A percentile compares a stretch with the other conserved stretches of the same genome.
phyloP scores from a whole-genome alignment of 108 stramenopile species.

The Discostella pseudostelligera region DNA sequence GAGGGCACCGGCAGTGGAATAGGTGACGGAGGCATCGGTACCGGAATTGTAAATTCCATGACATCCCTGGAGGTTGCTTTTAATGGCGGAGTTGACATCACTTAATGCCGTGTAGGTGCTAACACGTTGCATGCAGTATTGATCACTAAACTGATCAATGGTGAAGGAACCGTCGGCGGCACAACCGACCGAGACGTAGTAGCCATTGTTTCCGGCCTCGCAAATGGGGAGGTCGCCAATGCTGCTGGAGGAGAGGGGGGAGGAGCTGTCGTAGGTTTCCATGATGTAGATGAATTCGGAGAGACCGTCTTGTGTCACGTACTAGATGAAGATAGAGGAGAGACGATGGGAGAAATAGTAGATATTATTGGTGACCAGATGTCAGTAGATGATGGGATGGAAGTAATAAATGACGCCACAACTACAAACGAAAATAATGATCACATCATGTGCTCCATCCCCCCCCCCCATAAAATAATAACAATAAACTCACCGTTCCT shows the following conservation, averaged over 20 bases:
- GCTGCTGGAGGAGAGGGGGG: slow-evolving; percentile 32
- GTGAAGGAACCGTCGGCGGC: slow-evolving; percentile 57
- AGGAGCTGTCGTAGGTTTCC: slow-evolving; percentile 53
- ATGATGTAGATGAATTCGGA: slow-evolving; percentile 71
- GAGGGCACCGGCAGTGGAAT: slow-evolving; percentile 53
- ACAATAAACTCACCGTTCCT: slow-evolving; percentile 83
- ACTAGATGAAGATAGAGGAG: slow-evolving; percentile 38
- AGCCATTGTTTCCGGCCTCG: slow-evolving; percentile 52
- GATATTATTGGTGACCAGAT: too few species aligned
- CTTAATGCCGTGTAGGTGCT: slow-evolving; percentile 57
- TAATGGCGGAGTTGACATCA: slow-evolving; percentile 56
- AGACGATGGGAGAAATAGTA: not conserved
- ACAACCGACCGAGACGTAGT: slow-evolving; percentile 74
- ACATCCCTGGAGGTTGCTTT: slow-evolving; percentile 44
- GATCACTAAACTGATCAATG: slow-evolving; percentile 70
- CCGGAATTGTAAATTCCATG: slow-evolving; percentile 30
- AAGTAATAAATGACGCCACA: too few species aligned
- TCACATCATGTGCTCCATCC: too few species aligned
- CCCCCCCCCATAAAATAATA: too few species aligned
- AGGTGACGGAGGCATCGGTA: slow-evolving; percentile 37
- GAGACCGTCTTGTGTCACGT: slow-evolving; percentile 68
- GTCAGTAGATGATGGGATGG: too few species aligned
- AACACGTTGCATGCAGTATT: slow-evolving; percentile 63
- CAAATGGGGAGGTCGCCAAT: slow-evolving; percentile 65
- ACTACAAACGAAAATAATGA: too few species aligned